Base-by-base conservation (phyloP, 2,329 filamentous ascomycete species). In the Alternaria viburni region DNA sequence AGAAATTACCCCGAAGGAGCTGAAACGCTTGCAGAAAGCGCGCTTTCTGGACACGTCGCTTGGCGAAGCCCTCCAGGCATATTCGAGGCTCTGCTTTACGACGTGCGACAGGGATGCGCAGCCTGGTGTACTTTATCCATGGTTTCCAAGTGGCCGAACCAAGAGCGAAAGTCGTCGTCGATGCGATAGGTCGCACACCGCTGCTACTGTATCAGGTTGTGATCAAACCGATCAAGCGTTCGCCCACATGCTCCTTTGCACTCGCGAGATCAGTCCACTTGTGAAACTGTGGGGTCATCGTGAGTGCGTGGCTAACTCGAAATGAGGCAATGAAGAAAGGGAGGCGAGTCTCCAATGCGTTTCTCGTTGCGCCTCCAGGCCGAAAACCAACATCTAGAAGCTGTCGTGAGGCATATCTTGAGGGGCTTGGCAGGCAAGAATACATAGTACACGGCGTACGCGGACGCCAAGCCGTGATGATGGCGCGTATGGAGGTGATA, bases 241-340 rank as follows among this genome's bases (percentile, higher is more conserved):
- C 55, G 59, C 60, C 54, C 46, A 55, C 52, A 25, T 56, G 54
- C 36, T 51, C 30, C 8, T 43, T 13, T 6, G 21, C 28, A 10
- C 28, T 52, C 3, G 19, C 17, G 21, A n/a, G 9, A 52, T 52
- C 49, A 36, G 49, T 41, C 49, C 30, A 52, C 49, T 52, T 52
- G 28, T 41, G 49, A 52, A 52, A 52, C 49, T 44, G 54, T 12
- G 26, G 17, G 25, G 28, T 30, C 4, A 15, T 21, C 19, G 17
- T 23, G 30, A 41, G 49, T 41, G 30, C 32, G 49, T 30, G 49
- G 19, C 49, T 60, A 64, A 61, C 57, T 64, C 13, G 51, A 45
- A 61, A 62, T 70, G 64, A 70, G 64, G 26, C 58, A 64, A 70
- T 43, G 28, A 57, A 59, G 32, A 60, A 68, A 64, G 70, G 61